Base-by-base conservation (phyloP, 2,329 filamentous ascomycete species). In the Aplosporella prunicola region DNA sequence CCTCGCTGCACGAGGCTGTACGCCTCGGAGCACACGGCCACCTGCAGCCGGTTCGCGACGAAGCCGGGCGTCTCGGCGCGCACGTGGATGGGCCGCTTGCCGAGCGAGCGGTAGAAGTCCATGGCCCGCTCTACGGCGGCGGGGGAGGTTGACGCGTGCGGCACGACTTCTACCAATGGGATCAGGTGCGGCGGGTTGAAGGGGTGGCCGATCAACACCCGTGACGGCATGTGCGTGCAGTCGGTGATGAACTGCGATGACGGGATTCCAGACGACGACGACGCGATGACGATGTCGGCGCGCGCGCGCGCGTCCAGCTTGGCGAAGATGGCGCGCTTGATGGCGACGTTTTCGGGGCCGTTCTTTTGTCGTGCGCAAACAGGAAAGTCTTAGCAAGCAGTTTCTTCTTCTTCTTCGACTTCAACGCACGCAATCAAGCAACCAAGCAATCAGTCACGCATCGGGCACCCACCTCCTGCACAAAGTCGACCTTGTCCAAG, bases 121-220 rank as follows among this genome's bases (percentile, higher is more conserved):
- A 62, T 54, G 1, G 61, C 52, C 7, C 40, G 40, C 3, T 44
- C 29, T 13, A 59, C 46, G 5, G 48, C 44, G 1, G 36, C 37
- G 1, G 40, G 11, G 5, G 48, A 39, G 0, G 63, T 66, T 26
- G 47, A 44, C 2, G 43, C 32, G 2, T 60, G 56, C 7, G 58
- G 59, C 2, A 67, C 64, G 0, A 69, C 60, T 46, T 69, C 66
- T 14, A 69, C 63, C 10, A 69, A 52, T 1, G 64, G 65, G 14
- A 69, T 63, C 13, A 69, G 50, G 43, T 69, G 66, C 5, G 65
- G 66, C 7, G 66, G 66, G 43, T 69, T 68, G 52, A 68, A 68
- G 0, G 66, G 65, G 44, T 69, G 66, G 4, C 63, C 64, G 17
- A 69, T 57, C 63, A 52, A n/a, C 62, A 53, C 14, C 46, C 48